Base-by-base conservation (phyloP, 208 protist genomes). In the Leishmania mexicana region DNA sequence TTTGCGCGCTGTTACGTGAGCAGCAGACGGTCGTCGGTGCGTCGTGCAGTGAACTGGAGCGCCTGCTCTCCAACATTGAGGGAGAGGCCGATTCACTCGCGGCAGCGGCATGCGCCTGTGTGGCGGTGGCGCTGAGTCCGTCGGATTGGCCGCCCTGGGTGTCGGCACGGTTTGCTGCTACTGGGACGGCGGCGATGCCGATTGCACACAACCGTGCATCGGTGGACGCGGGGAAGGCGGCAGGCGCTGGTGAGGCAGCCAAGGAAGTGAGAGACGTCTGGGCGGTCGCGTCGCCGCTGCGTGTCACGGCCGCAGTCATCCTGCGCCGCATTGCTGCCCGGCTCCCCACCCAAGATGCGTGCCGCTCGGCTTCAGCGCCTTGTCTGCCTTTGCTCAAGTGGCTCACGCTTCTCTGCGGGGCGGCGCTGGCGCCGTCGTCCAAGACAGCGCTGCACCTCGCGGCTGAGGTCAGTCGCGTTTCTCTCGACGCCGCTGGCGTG, bases 71-170 rank as follows among this genome's bases (percentile, higher is more conserved):
- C 15, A 79, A 71, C 68, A 31, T 60, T n/a, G 87, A 75, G 65
- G 81, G 17, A 60, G 84, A 70, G 81, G 83, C 73, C 8, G 79
- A 47, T 5, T 80, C 86, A 35, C 68, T 85, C 31, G 83, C 85
- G 28, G 35, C 76, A 65, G 54, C 89, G 60, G 58, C 86, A 5
- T 89, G 83, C 51, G 88, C 90, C 11, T 93, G 90, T 71, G 88
- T 85, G 19, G 88, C 86, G 3, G 83, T 87, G 54, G 74, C 78
- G 49, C 70, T 87, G 53, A 75, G 76, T 15, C 60, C 81, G 21
- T 49, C 65, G 31, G 78, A 87, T 35, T 91, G 87, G 87, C 87
- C 87, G 8, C 45, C 81, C 11, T 88, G 85, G 80, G 73, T 90
- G 13, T 35, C 81, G 19, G 68, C 74, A 3, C 83, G 78, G 31